phyloP scores from a whole-genome alignment of 2,329 filamentous ascomycete species.

The Xylariaceae sp. region DNA sequence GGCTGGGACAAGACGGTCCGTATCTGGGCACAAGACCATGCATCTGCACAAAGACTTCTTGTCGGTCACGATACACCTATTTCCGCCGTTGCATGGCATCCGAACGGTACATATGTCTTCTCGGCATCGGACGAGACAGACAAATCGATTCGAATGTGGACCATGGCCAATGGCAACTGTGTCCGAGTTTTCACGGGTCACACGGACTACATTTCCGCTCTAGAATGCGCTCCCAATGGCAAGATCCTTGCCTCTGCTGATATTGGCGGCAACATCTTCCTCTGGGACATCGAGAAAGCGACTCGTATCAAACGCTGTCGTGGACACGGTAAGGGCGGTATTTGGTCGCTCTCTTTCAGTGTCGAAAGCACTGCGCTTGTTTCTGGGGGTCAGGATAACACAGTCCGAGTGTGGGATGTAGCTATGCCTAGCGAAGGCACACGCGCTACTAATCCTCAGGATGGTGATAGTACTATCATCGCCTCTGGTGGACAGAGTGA shows the following conservation, averaged over 20 bases:
- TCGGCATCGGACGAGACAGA: conserved; percentile 81
- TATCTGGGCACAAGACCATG: conserved; percentile 89
- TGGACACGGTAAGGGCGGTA: conserved; percentile 87
- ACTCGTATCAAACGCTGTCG: conserved; percentile 86
- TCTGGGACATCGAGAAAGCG: conserved; percentile 91
- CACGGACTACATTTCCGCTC: conserved; percentile 76
- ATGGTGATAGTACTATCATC: conserved; percentile 39
- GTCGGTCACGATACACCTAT: conserved; percentile 91
- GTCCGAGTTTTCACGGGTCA: conserved; percentile 92
- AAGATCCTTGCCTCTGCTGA: conserved; percentile 90
- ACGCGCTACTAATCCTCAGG: conserved; percentile 34
- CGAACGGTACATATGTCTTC: conserved; percentile 90
- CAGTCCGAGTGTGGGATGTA: conserved; percentile 92
- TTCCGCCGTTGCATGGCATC: conserved; percentile 90
- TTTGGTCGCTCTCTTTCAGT: conserved; percentile 90
- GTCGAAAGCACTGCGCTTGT: conserved; percentile 88
- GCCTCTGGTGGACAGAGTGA: conserved; percentile 39
- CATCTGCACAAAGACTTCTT: conserved; percentile 81
- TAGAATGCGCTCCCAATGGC: conserved; percentile 83
- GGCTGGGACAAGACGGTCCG: conserved; percentile 88
- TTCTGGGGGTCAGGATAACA: conserved; percentile 87
- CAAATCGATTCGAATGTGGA: conserved; percentile 96
- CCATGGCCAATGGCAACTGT: conserved; percentile 78
- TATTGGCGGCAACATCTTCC: conserved; percentile 79
- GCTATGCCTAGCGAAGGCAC: conserved; percentile 63